Evolutionary conservation across 257 asterid species (phyloP).

Genomic region (Ilex aquifolium): DNA sequence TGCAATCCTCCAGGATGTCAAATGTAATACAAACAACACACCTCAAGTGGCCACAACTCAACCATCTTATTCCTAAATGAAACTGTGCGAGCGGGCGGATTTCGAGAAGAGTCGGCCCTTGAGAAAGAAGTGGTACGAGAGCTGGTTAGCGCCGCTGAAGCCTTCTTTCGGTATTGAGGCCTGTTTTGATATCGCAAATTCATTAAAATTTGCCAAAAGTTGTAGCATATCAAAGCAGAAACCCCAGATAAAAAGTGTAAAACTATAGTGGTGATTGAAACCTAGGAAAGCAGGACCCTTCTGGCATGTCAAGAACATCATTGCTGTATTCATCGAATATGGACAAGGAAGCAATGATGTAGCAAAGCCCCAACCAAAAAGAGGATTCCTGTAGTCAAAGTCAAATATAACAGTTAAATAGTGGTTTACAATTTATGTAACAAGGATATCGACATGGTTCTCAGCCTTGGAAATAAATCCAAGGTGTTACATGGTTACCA

Average conservation of each 20-base stretch:
- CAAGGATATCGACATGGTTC: too few species aligned
- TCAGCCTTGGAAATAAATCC: not conserved
- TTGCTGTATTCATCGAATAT: constrained; percentile 92
- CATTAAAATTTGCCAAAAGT: constrained; percentile 1
- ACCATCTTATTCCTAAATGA: constrained; percentile 50
- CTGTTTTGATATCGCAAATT: constrained; percentile 31
- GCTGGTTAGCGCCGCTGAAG: constrained; percentile 23
- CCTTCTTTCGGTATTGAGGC: constrained; percentile 53
- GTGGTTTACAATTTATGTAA: too few species aligned
- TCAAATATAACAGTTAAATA: not conserved
- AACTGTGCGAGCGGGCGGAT: constrained; percentile 41
- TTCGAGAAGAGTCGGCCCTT: constrained; percentile 45
- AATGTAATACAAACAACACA: constrained; percentile 16
- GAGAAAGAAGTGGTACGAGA: constrained; percentile 46
- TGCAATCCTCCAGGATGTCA: not conserved
- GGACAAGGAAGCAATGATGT: constrained; percentile 78
- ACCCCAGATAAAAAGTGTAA: not conserved
- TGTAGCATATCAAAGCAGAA: not conserved
- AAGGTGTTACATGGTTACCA: not conserved
- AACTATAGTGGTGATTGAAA: constrained; percentile 13
- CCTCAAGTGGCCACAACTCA: constrained; percentile 85
- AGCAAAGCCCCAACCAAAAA: constrained; percentile 81
- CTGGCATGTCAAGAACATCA: constrained; percentile 87
- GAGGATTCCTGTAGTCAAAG: constrained; percentile 66
- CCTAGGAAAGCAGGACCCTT: constrained; percentile 98